A percentile compares a stretch with the other conserved stretches of the same genome.
phyloP scores from a whole-genome alignment of 2,329 filamentous ascomycete genomes.

The Neoscytalidium dimidiatum region DNA sequence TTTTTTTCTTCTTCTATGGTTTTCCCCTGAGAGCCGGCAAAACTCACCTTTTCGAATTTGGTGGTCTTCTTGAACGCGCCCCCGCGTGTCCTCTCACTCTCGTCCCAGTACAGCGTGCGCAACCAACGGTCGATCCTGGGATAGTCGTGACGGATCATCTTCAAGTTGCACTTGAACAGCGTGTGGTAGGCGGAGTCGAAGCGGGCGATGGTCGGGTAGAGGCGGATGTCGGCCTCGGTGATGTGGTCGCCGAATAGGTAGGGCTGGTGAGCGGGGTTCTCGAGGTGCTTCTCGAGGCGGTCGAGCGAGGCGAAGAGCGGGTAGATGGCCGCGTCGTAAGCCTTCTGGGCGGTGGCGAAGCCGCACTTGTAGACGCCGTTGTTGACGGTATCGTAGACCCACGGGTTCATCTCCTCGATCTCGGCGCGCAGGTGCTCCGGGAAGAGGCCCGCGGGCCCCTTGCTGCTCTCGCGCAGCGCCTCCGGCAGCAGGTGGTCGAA shows the following conservation, averaged over 20 bases:
- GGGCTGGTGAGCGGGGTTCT: constrained; percentile 48
- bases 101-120: constrained; percentile 46
- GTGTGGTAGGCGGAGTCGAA: constrained; percentile 66
- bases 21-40: constrained; percentile 21
- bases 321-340: constrained; percentile 74
- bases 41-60: constrained; percentile 25
- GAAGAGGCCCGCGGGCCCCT: constrained; percentile 63
- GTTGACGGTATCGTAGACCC: constrained; percentile 70
- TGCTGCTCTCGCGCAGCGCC: constrained; percentile 60
- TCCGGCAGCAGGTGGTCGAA: constrained; percentile 31
- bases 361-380: constrained; percentile 63
- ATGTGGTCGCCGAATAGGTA: constrained; percentile 74
- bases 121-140: constrained; percentile 50
- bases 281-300: constrained; percentile 70
- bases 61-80: constrained; percentile 35
- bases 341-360: constrained; percentile 80
- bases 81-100: constrained; percentile 29
- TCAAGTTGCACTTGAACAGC: constrained; percentile 75
- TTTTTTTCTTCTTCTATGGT: not conserved
- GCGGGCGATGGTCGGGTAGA: constrained; percentile 48
- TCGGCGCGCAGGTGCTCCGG: constrained; percentile 61
- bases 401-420: constrained; percentile 77
- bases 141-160: constrained; percentile 64
- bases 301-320: constrained; percentile 77
- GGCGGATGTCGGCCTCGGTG: constrained; percentile 80